Evolutionary conservation across 1,139 yeast genomes (phyloP).

Genomic region (Kodamaea alishanica): DNA sequence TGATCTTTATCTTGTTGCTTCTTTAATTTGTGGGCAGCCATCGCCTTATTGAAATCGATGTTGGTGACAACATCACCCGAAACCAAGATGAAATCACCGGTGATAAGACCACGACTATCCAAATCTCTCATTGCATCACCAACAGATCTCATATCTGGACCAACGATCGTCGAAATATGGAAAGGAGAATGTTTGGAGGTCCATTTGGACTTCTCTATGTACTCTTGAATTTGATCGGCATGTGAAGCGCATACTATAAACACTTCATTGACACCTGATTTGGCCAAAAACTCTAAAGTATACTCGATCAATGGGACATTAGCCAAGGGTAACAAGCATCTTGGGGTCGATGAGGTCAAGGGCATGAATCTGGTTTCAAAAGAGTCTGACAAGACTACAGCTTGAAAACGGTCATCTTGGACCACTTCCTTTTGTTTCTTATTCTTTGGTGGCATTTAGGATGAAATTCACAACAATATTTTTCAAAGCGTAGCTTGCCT

Average conservation of each 20-base stretch:
- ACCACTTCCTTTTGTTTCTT: constrained; percentile 54
- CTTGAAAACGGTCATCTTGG: constrained; percentile 79
- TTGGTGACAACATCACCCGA: constrained; percentile 95
- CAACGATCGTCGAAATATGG: constrained; percentile 68
- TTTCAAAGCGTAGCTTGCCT: too few relatives aligned
- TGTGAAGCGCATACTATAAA: constrained; percentile 86
- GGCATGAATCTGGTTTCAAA: constrained; percentile 93
- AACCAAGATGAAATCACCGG: constrained; percentile 83
- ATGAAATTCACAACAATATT: too few relatives aligned
- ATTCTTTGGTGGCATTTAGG: constrained; percentile 42
- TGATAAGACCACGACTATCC: constrained; percentile 83
- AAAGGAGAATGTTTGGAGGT: constrained; percentile 70
- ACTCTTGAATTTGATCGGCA: constrained; percentile 80
- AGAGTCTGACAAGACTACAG: constrained; percentile 90
- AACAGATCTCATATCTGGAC: constrained; percentile 86
- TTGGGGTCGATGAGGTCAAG: constrained; percentile 74
- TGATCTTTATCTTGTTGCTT: constrained; percentile 79
- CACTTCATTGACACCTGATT: constrained; percentile 87
- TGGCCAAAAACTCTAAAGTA: constrained; percentile 89
- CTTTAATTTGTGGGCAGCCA: constrained; percentile 69
- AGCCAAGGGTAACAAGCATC: constrained; percentile 88
- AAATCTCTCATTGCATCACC: constrained; percentile 98
- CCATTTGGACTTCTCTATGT: constrained; percentile 86
- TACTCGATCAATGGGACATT: constrained; percentile 92
- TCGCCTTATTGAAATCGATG: constrained; percentile 69